Conservation (phyloP, 176 grass and related monocot species). For the Aegilops tauschii region DNA sequence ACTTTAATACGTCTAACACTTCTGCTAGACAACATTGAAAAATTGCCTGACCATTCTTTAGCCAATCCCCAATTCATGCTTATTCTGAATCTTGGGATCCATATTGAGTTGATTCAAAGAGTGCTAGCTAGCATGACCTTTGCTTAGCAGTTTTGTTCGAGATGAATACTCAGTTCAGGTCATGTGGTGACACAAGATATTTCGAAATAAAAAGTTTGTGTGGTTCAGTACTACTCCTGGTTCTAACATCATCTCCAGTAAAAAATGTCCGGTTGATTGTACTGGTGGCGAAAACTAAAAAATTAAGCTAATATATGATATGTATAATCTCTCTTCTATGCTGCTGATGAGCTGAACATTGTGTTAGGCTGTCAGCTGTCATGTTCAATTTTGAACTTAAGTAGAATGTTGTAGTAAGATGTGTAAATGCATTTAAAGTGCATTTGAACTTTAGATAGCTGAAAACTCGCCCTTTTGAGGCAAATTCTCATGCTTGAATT, state of each 20-base stretch:
- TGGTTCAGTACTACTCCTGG: neutral
- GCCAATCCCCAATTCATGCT: neutral
- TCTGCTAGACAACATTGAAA: neutral
- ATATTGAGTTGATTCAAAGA: constrained; percentile 3
- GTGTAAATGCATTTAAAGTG: neutral
- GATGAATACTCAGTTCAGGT: neutral
- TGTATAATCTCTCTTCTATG: no score
- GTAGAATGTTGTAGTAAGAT: neutral
- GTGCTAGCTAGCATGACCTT: constrained; percentile 13
- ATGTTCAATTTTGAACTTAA: neutral
- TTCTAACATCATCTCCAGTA: neutral
- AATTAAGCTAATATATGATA: neutral
- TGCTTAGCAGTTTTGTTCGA: neutral
- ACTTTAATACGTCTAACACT: neutral
- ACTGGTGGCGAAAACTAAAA: neutral
- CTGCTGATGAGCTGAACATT: no score
- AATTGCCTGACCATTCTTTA: neutral
- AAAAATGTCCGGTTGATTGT: neutral
- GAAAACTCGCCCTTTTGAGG: neutral
- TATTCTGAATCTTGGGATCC: neutral
- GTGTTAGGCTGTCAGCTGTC: neutral
- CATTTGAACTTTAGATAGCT: neutral
- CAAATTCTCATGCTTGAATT: neutral
- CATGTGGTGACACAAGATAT: neutral
- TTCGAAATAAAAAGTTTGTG: neutral